Base-by-base conservation (phyloP, 2,329 filamentous ascomycete species). In the Penicillium sp. region DNA sequence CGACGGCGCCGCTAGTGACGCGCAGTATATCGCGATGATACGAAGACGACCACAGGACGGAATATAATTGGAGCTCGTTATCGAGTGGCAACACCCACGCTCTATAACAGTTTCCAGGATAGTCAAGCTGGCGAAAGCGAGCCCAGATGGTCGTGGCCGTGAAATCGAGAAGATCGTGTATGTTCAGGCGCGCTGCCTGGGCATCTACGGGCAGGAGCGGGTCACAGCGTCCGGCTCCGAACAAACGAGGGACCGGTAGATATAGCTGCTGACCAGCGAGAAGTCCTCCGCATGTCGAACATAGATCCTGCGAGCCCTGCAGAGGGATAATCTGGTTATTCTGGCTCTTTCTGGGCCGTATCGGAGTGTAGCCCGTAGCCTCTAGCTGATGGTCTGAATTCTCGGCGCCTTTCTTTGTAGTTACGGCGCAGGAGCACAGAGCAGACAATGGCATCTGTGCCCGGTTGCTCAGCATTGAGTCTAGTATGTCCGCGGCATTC, bases 21-120 rank as follows among this genome's bases (percentile, higher is more conserved):
- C 55, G 58, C n/a, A 64, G 38, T 7, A 61, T 45, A n/a, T 64
- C 58, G 8, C 62, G 55, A 19, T 64, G 58, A 31, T 55, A 64
- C 19, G 62, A 61, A 1, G 58, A 31, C 1, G 48, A 13, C 62
- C 62, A 64, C 0, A 64, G 38, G 11, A 56, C 48, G 13, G 38
- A 38, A 49, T 61, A 64, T 7, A 55, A 8, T 3, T 46, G 1
- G 7, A 64, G 30, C 4, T 64, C 50, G 19, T 50, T 60, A 2
- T 46, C 29, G 4, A n/a, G 23, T 3, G 53, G 57, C 4, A 46
- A 49, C n/a, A 61, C 29, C 58, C 61, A 60, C 9, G 30, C 11
- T 17, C n/a, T 26, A 41, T 52, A 58, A 29, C 56, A 58, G 15
- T 58, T 48, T 7, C 19, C 35, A 7, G 56, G 30, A 17, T 58